phyloP scores from a whole-genome alignment of 768 basidiomycete species.

The Mycena filopes region DNA sequence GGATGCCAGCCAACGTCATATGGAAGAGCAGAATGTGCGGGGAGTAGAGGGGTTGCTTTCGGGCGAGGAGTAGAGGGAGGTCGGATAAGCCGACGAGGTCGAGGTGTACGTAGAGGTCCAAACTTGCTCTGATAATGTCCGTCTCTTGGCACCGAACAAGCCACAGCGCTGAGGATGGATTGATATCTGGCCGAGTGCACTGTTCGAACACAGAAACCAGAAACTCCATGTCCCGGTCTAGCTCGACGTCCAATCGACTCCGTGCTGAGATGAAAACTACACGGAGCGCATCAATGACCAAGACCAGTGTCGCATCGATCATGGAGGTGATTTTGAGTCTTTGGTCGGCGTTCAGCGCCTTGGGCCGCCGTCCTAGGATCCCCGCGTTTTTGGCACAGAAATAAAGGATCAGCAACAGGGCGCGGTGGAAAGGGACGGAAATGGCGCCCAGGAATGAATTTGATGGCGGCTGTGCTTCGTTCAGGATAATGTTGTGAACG shows the following conservation, averaged over 20 bases:
- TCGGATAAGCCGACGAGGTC: conserved; percentile 80
- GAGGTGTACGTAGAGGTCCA: conserved; percentile 75
- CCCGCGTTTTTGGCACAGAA: conserved; percentile 77
- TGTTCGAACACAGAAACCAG: conserved; percentile 87
- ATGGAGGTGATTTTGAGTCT: conserved; percentile 67
- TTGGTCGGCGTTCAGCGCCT: conserved; percentile 67
- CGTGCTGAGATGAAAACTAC: conserved; percentile 74
- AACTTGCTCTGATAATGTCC: conserved; percentile 78
- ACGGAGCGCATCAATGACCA: conserved; percentile 76
- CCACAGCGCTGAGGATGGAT: conserved; percentile 79
- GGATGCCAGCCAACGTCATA: conserved; percentile 81
- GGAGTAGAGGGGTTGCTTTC: conserved; percentile 76
- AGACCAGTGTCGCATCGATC: conserved; percentile 68
- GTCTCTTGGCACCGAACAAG: conserved; percentile 83
- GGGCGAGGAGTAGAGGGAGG: conserved; percentile 66
- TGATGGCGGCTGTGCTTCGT: conserved; percentile 78
- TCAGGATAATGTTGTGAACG: conserved; percentile 73
- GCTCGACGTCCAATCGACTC: conserved; percentile 64
- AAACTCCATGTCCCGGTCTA: conserved; percentile 85
- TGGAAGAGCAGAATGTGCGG: conserved; percentile 88
- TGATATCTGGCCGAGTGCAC: conserved; percentile 75
- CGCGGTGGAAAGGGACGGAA: conserved; percentile 79
- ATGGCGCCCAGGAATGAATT: conserved; percentile 75
- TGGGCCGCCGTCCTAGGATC: conserved; percentile 57
- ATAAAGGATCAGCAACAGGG: conserved; percentile 82